Percentiles rank a stretch among this genome's conserved stretches.
Conservation (phyloP, 192 early-diverging fungal genomes). For the Coemansia aciculifera region DNA sequence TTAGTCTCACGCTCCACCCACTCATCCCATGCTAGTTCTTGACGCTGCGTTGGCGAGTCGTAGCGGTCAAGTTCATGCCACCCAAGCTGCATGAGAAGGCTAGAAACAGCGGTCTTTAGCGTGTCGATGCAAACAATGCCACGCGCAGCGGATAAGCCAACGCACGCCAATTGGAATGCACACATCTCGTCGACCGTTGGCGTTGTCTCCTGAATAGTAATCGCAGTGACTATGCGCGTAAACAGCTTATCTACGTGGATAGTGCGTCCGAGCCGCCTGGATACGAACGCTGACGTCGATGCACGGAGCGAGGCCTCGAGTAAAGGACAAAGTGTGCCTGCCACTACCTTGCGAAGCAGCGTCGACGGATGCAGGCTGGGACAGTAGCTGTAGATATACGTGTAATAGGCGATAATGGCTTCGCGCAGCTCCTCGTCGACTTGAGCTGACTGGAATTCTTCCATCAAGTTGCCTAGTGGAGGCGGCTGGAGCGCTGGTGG, state of each 20-base stretch:
- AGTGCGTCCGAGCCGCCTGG: slow-evolving; percentile 1
- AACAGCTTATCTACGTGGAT: slow-evolving; percentile 20
- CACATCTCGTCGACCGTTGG: slow-evolving; percentile 33
- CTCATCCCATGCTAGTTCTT: slow-evolving; percentile 23
- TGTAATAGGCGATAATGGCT: slow-evolving; percentile 27
- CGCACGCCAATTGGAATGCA: slow-evolving; percentile 27
- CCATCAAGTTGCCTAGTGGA: slow-evolving; percentile 3
- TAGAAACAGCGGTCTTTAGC: slow-evolving; percentile 19
- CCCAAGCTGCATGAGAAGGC: slow-evolving; percentile 30
- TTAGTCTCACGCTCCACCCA: slow-evolving; percentile 43
- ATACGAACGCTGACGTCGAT: slow-evolving; percentile 18
- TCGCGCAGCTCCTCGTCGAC: slow-evolving; percentile 24
- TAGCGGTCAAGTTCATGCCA: slow-evolving; percentile 40
- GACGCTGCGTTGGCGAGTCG: background rate
- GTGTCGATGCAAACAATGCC: slow-evolving; percentile 22
- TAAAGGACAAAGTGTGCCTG: slow-evolving; percentile 16
- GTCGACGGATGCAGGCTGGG: slow-evolving; percentile 42
- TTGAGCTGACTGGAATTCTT: slow-evolving; percentile 10
- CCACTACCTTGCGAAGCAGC: slow-evolving; percentile 30
- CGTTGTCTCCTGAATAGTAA: slow-evolving; percentile 2
- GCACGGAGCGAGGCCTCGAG: slow-evolving; percentile 31
- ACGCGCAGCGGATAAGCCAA: slow-evolving; percentile 10
- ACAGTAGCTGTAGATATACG: slow-evolving; percentile 34
- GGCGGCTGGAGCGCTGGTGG: slow-evolving; percentile 15
- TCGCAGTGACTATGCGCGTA: slow-evolving; percentile 13